Evolutionary conservation across 352 stramenopile species (phyloP), one percentile per base, ranked within the genome.

Genomic region (Pythium dissotocum): DNA sequence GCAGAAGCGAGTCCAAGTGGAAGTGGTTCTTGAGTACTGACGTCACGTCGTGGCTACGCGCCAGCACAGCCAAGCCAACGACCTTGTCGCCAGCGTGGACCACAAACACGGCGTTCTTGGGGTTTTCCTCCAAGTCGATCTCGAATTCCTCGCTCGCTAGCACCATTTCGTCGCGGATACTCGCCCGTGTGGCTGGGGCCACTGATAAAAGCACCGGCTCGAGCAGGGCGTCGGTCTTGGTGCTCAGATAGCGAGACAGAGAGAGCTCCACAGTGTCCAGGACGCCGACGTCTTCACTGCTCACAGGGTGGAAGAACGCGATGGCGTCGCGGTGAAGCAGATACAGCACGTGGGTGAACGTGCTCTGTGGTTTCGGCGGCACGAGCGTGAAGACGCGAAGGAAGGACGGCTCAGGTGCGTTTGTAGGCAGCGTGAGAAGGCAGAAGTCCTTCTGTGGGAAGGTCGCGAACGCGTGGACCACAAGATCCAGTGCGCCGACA

Each of bases 41-140:
- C 3, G 73, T 79, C n/a, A 66, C 24, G 18, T 77, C 77, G 38
- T 64, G 56, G 57, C 79, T 58, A 0, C 68, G 67, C 2, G 61
- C 38, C 26, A 83, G 55, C 49, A 72, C 61, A 10, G 66, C 74
- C 8, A 76, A 52, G 2, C 69, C 72, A 12, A 79, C 68, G 53
- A 71, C 67, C 2, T 36, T 59, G 13, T 44, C 14, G n/a, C 57
- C 67, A 42, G 73, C 63, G 6, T 59, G 58, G 16, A 81, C 76
- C 16, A 81, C 65, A 58, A 90, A 90, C 26, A 72, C 67, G 12
- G 67, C 67, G 13, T 77, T 58, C 38, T 70, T 73, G 14, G 82
- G 82, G 60, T 86, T 86, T 51, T 90, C 82, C 18, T 76, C 73
- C 36, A 90, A 58, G 6, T 73, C 64, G 28, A 86, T 62, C 21